A percentile compares a stretch with the other conserved stretches of the same genome.
These are phyloP conservation scores for Isatis lusitanica DNA, from an alignment of 441 rosid genomes.

Conservation along the genomic window DNA sequence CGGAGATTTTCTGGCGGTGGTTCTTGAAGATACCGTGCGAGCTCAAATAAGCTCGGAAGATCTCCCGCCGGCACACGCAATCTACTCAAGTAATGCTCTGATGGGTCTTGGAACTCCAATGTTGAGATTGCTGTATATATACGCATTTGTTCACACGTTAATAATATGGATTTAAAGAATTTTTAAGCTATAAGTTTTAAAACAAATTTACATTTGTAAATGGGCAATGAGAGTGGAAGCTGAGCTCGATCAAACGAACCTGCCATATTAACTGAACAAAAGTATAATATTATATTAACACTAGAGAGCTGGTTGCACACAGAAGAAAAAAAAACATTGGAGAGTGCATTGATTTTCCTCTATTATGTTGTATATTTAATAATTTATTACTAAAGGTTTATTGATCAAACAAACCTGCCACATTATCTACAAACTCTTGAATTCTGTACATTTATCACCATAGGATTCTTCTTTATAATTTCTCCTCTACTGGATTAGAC, in stretches of 20 bases:
- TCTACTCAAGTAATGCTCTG: conserved; percentile 69
- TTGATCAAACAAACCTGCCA: neutral
- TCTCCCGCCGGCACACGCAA: conserved; percentile 59
- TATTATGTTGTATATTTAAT: neutral
- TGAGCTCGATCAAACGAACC: conserved; percentile 62
- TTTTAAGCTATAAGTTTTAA: neutral
- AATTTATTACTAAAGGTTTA: neutral
- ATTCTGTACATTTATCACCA: neutral
- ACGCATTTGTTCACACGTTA: conserved; percentile 4
- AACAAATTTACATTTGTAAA: conserved; percentile 50
- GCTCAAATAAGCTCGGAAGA: conserved; percentile 74
- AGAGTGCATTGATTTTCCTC: neutral
- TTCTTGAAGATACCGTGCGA: conserved; percentile 80
- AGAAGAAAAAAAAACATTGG: neutral
- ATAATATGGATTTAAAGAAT: neutral
- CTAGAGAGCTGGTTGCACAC: neutral
- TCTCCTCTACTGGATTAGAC: neutral
- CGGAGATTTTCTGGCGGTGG: conserved; percentile 84
- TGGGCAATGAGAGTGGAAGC: conserved; percentile 55
- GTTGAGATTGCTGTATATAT: conserved; percentile 49
- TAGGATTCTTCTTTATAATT: neutral
- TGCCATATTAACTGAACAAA: conserved; percentile 26
- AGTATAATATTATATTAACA: neutral
- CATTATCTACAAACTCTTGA: neutral
- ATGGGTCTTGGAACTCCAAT: conserved; percentile 85